Evolutionary conservation across 805 yeast species (phyloP).

Genomic region (Candida taoyuanica): DNA sequence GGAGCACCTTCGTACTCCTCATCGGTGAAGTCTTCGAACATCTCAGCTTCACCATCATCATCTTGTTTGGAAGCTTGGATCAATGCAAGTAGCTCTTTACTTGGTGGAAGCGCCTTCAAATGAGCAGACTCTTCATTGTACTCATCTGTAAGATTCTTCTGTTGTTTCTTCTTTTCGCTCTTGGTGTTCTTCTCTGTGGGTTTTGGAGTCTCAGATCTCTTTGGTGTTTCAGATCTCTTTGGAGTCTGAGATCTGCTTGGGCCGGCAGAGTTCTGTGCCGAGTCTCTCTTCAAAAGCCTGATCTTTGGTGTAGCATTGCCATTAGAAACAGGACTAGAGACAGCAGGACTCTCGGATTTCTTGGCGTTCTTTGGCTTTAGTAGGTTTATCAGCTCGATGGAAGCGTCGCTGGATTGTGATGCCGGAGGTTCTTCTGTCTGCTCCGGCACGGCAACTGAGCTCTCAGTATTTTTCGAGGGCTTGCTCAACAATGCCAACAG

Average conservation of each 20-base stretch:
- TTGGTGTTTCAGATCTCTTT: slow-evolving; percentile 3
- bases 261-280: not conserved
- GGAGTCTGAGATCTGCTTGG: not conserved
- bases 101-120: slow-evolving; percentile 15
- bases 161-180: not conserved
- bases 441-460: too few species aligned
- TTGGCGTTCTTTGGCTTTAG: slow-evolving; percentile 7
- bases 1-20: slow-evolving; percentile 13
- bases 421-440: slow-evolving; percentile 7
- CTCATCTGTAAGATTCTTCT: not conserved
- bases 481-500: slow-evolving; percentile 20
- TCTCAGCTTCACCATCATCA: slow-evolving; percentile 17
- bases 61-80: slow-evolving; percentile 17
- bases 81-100: slow-evolving; percentile 21
- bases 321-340: too few species aligned
- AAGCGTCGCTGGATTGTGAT: slow-evolving; percentile 1
- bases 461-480: slow-evolving; percentile 8
- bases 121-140: slow-evolving; percentile 1
- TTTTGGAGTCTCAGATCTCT: slow-evolving; percentile 2
- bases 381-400: slow-evolving; percentile 6
- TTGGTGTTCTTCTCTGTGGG: slow-evolving; percentile 1
- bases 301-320: slow-evolving; percentile 17
- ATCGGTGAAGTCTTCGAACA: slow-evolving; percentile 24
- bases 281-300: slow-evolving; percentile 17
- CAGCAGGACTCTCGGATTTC: too few species aligned